Conservation (phyloP, 306 rosid species). For the Canavalia gladiata region DNA sequence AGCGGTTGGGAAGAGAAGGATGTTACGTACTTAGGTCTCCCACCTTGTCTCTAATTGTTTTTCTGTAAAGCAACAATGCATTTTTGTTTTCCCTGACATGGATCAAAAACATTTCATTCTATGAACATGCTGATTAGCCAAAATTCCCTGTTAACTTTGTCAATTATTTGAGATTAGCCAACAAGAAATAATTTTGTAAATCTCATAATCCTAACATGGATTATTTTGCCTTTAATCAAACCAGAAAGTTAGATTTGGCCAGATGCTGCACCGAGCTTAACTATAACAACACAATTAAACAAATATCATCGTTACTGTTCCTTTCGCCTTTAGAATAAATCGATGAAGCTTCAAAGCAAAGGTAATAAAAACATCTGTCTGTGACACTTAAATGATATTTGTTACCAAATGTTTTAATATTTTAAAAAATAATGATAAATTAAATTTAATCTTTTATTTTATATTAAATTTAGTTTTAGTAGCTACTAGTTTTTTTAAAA, state of each 20-base stretch:
- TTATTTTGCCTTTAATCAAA: neutral
- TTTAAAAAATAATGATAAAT: too few relatives aligned
- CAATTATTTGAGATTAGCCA: neutral
- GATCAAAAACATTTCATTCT: slow-evolving; percentile 14
- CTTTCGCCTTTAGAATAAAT: neutral
- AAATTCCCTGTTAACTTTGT: neutral
- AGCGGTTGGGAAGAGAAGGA: slow-evolving; percentile 47
- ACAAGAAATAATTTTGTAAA: neutral
- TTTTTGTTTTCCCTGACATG: neutral
- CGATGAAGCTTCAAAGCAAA: neutral
- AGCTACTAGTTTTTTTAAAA: too few relatives aligned
- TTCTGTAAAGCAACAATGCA: neutral
- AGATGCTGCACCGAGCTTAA: neutral
- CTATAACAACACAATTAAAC: neutral
- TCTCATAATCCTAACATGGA: neutral
- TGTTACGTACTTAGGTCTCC: slow-evolving; percentile 28
- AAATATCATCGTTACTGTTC: neutral
- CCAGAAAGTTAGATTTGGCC: neutral
- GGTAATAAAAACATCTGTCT: neutral
- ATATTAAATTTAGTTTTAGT: too few relatives aligned
- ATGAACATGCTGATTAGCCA: too few relatives aligned
- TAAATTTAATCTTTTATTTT: too few relatives aligned
- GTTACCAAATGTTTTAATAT: too few relatives aligned
- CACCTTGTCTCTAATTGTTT: neutral
- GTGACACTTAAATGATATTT: neutral